phyloP scores from a whole-genome alignment of 805 yeast species.

The Wickerhamomyces rabaulensis region DNA sequence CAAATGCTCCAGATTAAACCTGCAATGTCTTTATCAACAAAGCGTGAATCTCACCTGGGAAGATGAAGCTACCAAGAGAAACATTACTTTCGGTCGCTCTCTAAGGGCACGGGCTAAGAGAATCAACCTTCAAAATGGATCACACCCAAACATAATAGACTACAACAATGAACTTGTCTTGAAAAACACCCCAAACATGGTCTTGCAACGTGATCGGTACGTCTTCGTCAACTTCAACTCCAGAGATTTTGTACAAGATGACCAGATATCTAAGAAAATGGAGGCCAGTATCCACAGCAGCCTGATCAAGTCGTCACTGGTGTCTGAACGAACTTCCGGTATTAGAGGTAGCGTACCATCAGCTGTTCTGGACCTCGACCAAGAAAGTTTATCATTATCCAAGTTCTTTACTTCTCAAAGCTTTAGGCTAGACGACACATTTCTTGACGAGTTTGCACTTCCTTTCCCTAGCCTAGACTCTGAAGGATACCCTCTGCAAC shows the following conservation, averaged over 20 bases:
- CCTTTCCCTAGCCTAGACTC: conserved; percentile 14
- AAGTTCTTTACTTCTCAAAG: background rate
- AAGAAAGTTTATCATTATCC: conserved; percentile 7
- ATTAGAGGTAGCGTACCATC: conserved; percentile 10
- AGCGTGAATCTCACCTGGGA: conserved; percentile 27
- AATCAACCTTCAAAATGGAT: background rate
- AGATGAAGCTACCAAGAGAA: conserved; percentile 31
- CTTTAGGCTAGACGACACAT: conserved; percentile 13
- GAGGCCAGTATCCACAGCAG: conserved; percentile 1
- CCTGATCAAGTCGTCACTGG: conserved; percentile 13
- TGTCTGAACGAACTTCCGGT: conserved; percentile 8
- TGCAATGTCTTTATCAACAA: conserved; percentile 20
- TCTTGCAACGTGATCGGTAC: conserved; percentile 10
- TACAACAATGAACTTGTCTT: background rate
- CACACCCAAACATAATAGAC: background rate
- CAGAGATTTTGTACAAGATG: conserved; percentile 9
- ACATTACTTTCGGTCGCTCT: conserved; percentile 34
- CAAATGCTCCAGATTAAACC: conserved; percentile 23
- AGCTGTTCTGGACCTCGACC: conserved; percentile 11
- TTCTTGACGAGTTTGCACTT: conserved; percentile 18
- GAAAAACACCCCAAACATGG: conserved; percentile 1
- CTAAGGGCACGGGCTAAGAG: conserved; percentile 17
- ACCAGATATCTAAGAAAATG: background rate
- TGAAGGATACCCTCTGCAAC: conserved; percentile 8
- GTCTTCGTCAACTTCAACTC: conserved; percentile 8